Percentiles rank a stretch among this genome's conserved stretches.
Evolutionary conservation across 441 rosid genomes (phyloP).

Genomic region (Kokia cookei): DNA sequence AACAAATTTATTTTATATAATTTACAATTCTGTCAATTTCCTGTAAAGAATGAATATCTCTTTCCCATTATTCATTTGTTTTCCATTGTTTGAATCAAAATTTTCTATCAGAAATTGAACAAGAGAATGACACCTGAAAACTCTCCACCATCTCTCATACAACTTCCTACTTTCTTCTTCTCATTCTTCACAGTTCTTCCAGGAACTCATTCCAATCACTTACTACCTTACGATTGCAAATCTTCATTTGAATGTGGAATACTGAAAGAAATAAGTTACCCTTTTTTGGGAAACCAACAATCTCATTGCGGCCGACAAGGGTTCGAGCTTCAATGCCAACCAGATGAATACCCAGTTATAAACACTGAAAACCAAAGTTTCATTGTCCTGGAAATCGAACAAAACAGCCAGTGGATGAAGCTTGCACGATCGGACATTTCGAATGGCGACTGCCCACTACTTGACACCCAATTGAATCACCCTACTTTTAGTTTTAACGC

Average conservation of each 20-base stretch:
- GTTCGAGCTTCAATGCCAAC: not conserved
- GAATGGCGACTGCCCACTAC: not conserved
- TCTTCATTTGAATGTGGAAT: not conserved
- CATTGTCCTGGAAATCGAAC: not conserved
- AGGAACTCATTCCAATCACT: not conserved
- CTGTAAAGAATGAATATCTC: not conserved
- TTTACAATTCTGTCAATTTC: not conserved
- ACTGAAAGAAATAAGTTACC: not conserved
- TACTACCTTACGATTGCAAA: not conserved
- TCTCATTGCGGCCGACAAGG: not conserved
- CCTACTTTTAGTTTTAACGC: not conserved
- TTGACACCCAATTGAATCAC: not conserved
- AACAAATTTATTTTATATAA: not conserved
- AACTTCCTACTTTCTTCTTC: not conserved
- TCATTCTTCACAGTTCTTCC: not conserved
- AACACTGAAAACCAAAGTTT: not conserved
- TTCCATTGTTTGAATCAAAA: not conserved
- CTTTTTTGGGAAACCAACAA: not conserved
- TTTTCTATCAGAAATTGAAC: not conserved
- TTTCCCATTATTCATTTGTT: not conserved
- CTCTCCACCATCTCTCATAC: not conserved
- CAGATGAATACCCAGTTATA: not conserved
- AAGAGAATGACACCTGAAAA: not conserved
- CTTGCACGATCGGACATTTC: not conserved
- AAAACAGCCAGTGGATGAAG: not conserved